Conservation (phyloP, 352 stramenopile genomes). For the Pythium scleroteichum region DNA sequence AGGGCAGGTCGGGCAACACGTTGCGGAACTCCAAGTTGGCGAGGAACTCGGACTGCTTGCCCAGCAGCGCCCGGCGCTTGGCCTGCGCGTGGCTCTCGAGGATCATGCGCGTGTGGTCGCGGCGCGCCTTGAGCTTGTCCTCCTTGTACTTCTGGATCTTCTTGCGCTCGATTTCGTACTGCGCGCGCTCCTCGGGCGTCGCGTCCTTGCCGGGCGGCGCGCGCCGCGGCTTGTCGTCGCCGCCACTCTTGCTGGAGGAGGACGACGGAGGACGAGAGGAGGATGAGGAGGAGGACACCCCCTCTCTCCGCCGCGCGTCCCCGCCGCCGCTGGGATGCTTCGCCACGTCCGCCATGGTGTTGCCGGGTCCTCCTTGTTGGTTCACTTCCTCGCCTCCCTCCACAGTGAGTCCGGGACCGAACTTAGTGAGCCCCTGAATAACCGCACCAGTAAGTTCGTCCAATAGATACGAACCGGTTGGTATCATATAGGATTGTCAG, state of each 20-base stretch:
- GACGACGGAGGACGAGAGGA: constrained; percentile 20
- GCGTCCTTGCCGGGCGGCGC: constrained; percentile 54
- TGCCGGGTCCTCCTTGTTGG: neutral
- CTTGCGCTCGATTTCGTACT: constrained; percentile 84
- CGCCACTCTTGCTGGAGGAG: constrained; percentile 20
- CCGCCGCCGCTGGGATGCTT: constrained; percentile 20
- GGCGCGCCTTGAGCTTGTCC: constrained; percentile 84
- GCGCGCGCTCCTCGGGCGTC: constrained; percentile 66
- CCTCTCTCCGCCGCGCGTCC: constrained; percentile 7
- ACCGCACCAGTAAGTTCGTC: neutral
- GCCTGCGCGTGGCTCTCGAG: constrained; percentile 84
- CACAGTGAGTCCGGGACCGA: neutral
- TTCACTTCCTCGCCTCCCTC: constrained; percentile 2
- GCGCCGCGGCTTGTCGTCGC: constrained; percentile 43
- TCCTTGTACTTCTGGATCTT: constrained; percentile 90
- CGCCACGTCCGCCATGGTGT: constrained; percentile 37
- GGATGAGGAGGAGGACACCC: constrained; percentile 16
- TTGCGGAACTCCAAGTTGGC: constrained; percentile 84
- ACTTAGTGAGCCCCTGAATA: neutral
- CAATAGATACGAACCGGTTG: neutral
- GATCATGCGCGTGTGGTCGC: constrained; percentile 87
- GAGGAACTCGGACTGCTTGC: constrained; percentile 85
- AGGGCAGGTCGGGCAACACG: constrained; percentile 75
- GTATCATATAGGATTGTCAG: neutral
- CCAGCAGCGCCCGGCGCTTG: constrained; percentile 75